These are phyloP conservation scores for Tilletia indica DNA, from an alignment of 1,284 basidiomycete species.

Conservation along the genomic window DNA sequence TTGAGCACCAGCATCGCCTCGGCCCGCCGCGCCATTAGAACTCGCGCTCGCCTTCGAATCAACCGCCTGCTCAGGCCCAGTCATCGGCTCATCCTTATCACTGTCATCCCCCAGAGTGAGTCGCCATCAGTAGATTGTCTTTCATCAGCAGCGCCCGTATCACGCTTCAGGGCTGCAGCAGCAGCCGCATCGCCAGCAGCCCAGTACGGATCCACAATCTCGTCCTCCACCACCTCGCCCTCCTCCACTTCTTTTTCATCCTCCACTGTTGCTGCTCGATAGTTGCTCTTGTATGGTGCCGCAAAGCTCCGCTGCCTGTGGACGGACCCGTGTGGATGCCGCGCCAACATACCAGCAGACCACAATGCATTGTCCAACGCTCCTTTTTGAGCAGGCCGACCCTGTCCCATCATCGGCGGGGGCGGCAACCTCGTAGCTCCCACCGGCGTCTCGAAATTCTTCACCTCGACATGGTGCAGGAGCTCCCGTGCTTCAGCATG, in stretches of 20 bases:
- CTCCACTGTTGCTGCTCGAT: not conserved
- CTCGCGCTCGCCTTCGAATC: not conserved
- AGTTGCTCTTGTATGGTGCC: too few species aligned
- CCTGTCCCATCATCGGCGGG: not conserved
- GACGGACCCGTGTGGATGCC: not conserved
- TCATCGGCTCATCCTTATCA: constrained; percentile 9
- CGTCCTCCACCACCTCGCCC: not conserved
- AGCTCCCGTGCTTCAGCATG: constrained; percentile 30
- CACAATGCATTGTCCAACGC: not conserved
- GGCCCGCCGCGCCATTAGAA: not conserved
- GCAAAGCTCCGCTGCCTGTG: too few species aligned
- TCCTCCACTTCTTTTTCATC: too few species aligned
- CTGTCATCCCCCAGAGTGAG: constrained; percentile 11
- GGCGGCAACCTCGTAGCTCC: not conserved
- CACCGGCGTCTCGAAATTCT: not conserved
- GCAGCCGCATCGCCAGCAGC: not conserved
- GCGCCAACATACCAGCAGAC: constrained; percentile 5
- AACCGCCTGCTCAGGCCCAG: not conserved
- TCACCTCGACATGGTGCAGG: not conserved
- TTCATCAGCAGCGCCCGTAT: not conserved
- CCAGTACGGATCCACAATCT: constrained; percentile 6
- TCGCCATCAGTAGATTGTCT: not conserved
- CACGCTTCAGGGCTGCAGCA: not conserved
- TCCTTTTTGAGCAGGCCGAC: not conserved
- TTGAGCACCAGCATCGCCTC: not conserved